Percentiles rank a stretch among this genome's conserved stretches.
Conservation (phyloP, 2,329 filamentous ascomycete genomes). For the Curvularia spicifera region DNA sequence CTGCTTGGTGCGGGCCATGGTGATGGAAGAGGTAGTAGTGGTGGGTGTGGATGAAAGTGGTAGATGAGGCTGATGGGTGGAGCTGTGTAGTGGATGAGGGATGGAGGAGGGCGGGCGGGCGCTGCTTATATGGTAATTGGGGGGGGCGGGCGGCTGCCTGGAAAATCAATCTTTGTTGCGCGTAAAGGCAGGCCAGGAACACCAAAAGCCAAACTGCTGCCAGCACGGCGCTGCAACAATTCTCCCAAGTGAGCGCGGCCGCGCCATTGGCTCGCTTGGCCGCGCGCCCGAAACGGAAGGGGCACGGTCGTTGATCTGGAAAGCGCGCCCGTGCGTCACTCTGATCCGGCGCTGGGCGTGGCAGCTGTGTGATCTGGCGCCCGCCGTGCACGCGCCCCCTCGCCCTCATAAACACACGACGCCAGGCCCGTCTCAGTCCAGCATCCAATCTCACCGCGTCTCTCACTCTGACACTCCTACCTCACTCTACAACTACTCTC, state of each 20-base stretch:
- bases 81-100: constrained; percentile 48
- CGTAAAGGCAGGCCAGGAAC: constrained; percentile 38
- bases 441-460: constrained; percentile 26
- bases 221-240: constrained; percentile 31
- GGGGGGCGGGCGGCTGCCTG: constrained; percentile 43
- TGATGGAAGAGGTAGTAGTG: constrained; percentile 24
- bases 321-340: constrained; percentile 39
- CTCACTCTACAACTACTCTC: constrained; percentile 4
- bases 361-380: constrained; percentile 36
- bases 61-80: constrained; percentile 28
- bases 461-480: constrained; percentile 20
- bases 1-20: constrained; percentile 63
- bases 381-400: constrained; percentile 28
- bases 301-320: constrained; percentile 44
- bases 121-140: constrained; percentile 48
- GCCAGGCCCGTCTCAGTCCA: constrained; percentile 23
- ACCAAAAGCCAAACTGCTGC: constrained; percentile 29
- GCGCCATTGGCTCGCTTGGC: constrained; percentile 36
- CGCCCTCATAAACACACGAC: constrained; percentile 36
- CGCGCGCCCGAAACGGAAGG: constrained; percentile 31
- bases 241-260: constrained; percentile 20
- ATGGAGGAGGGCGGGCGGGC: constrained; percentile 44
- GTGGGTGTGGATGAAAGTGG: constrained; percentile 32
- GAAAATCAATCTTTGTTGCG: constrained; percentile 44
- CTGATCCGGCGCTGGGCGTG: constrained; percentile 36